phyloP scores from a whole-genome alignment of 306 rosid genomes.

The Inga laurina region DNA sequence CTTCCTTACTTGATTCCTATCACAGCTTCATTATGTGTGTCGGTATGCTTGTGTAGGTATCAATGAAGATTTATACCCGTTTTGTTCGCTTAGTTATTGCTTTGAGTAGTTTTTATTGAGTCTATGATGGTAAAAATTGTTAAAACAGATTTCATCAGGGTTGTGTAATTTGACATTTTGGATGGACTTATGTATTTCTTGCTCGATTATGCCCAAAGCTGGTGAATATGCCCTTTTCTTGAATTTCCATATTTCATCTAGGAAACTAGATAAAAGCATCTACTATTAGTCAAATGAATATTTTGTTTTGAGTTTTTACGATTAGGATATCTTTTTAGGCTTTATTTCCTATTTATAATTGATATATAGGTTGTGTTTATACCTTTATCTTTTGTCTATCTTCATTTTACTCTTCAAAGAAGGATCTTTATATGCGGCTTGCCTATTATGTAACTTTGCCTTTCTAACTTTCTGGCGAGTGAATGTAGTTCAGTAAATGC shows the following conservation, averaged over 20 bases:
- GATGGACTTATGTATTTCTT: background rate
- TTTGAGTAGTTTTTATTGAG: background rate
- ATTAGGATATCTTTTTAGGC: too few relatives aligned
- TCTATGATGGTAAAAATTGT: background rate
- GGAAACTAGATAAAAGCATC: background rate
- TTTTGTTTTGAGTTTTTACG: background rate
- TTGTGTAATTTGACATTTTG: background rate
- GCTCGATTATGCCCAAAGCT: background rate
- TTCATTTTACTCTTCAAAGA: background rate
- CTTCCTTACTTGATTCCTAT: background rate
- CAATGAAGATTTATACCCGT: background rate
- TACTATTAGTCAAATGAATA: background rate
- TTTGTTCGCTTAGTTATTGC: background rate
- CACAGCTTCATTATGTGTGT: background rate
- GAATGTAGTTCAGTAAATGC: background rate
- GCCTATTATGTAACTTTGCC: background rate
- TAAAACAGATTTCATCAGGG: background rate
- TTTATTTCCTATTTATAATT: background rate
- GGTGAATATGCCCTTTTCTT: background rate
- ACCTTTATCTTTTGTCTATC: background rate
- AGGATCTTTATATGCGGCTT: background rate
- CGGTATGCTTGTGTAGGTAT: background rate
- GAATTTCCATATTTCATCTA: background rate
- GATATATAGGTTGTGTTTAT: background rate
- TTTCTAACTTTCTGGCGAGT: background rate